Conservation (phyloP, 768 basidiomycete genomes). For the Leccinum sublutescens region DNA sequence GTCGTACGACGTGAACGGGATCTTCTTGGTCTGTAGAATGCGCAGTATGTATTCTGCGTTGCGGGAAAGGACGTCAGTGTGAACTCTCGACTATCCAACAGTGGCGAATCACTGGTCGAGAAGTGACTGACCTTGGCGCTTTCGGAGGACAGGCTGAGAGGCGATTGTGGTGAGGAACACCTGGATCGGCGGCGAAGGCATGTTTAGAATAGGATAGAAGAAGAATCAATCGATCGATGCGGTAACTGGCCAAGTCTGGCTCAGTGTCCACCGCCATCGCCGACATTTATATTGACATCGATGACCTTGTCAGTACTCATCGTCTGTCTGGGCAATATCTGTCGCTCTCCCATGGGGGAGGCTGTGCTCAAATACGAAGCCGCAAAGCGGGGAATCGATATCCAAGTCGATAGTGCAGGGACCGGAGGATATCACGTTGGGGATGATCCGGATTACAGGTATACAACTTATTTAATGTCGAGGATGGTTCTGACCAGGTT, state of each 20-base stretch:
- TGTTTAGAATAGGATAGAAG: constrained; percentile 27
- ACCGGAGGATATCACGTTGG: constrained; percentile 84
- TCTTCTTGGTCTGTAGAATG: constrained; percentile 83
- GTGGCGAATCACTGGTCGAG: background rate
- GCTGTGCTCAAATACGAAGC: constrained; percentile 76
- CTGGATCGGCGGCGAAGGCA: constrained; percentile 83
- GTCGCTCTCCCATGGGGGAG: constrained; percentile 91
- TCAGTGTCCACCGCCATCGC: background rate
- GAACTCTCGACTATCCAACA: background rate
- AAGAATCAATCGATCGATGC: constrained; percentile 2
- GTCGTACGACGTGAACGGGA: constrained; percentile 78
- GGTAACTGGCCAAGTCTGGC: background rate
- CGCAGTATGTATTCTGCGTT: constrained; percentile 73
- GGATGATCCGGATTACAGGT: constrained; percentile 84
- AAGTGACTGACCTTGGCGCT: constrained; percentile 63
- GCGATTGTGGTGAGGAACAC: constrained; percentile 85
- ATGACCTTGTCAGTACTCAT: constrained; percentile 57
- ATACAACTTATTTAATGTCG: constrained; percentile 8
- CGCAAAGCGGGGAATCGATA: constrained; percentile 58
- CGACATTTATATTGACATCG: constrained; percentile 6
- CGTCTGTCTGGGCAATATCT: constrained; percentile 84
- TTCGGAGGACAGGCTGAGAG: constrained; percentile 71
- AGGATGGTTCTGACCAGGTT: background rate
- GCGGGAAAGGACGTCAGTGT: background rate
- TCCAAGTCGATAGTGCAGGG: constrained; percentile 80